Evolutionary conservation across 495 filamentous ascomycete species (phyloP).

Genomic region (Oidiodendron maius): DNA sequence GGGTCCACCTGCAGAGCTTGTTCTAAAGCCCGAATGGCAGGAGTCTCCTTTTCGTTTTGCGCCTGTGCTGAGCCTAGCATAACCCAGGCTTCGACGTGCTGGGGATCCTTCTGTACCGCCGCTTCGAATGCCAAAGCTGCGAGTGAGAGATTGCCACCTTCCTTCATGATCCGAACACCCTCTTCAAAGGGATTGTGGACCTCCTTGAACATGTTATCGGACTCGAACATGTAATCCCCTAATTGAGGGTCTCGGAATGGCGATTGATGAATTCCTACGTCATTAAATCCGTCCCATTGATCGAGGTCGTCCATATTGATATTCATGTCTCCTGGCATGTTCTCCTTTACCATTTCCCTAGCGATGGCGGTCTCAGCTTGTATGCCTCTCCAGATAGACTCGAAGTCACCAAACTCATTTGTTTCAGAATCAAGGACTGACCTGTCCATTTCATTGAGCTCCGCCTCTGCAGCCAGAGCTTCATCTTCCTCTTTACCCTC

Average conservation of each 20-base stretch:
- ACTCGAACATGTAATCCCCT: conserved; percentile 90
- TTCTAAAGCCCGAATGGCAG: conserved; percentile 96
- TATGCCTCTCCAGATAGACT: conserved; percentile 81
- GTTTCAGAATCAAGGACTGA: conserved; percentile 58
- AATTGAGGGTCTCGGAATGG: conserved; percentile 64
- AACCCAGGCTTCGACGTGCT: conserved; percentile 89
- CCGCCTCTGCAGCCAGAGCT: conserved; percentile 67
- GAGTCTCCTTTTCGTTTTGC: conserved; percentile 96
- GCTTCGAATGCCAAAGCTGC: conserved; percentile 97
- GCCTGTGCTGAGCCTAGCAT: conserved; percentile 87
- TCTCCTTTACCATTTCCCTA: conserved; percentile 64
- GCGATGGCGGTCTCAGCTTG: conserved; percentile 70
- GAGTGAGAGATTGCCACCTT: conserved; percentile 88
- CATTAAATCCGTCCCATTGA: conserved; percentile 68
- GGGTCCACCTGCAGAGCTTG: conserved; percentile 84
- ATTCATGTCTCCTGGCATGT: conserved; percentile 39
- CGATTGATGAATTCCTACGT: conserved; percentile 48
- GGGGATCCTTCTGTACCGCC: conserved; percentile 80
- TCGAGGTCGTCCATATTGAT: conserved; percentile 63
- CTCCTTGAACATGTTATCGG: conserved; percentile 79
- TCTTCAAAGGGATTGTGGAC: conserved; percentile 80
- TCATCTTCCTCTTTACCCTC: conserved; percentile 50
- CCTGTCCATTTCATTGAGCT: conserved; percentile 87
- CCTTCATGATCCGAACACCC: conserved; percentile 82
- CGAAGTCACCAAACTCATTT: conserved; percentile 73